Evolutionary conservation across 2,329 filamentous ascomycete genomes (phyloP), one percentile per base, ranked within the genome.

Genomic region (Celoporthe dispersa): DNA sequence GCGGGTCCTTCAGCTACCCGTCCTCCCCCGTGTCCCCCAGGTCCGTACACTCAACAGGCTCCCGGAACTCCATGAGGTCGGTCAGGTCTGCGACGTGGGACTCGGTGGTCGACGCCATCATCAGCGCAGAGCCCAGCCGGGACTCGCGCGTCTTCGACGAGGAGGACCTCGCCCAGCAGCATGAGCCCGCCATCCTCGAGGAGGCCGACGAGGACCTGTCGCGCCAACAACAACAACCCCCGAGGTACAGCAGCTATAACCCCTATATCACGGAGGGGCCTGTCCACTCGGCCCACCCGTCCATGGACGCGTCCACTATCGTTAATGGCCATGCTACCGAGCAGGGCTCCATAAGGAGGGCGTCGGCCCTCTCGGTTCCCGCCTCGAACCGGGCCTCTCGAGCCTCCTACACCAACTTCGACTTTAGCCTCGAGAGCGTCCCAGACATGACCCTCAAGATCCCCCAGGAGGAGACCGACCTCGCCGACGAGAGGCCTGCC

Each of bases 101-200:
- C 22, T 41, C 57, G 11, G 65, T 67, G 33, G 65, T 67, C 44
- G 65, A 67, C 31, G 65, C 65, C n/a, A 67, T 67, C 55, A 62
- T 67, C 65, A 62, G 39, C 28, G 65, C 65, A 12, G 65, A 67
- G 28, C 37, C 57, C 22, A 60, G 25, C 55, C 65, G 65, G 4
- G 59, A 67, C 57, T 67, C 65, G 39, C 39, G 57, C 14, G n/a
- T 35, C 31, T 62, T 67, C 16, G 5, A 25, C 55, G 65, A 67
- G 39, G 65, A 67, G 5, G 55, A 51, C 4, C 28, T 51, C 6
- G 37, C n/a, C 8, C 53, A 57, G 48, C 48, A 28, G 25, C 65
- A 61, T 39, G 37, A 67, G 39, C 57, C 65, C 2, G 31, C 65
- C 65, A 67, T 67, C 35, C 19, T n/a, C 25, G 65, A 67, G 61